Base-by-base conservation (phyloP, 495 filamentous ascomycete genomes). In the Pyrenula massariospora region DNA sequence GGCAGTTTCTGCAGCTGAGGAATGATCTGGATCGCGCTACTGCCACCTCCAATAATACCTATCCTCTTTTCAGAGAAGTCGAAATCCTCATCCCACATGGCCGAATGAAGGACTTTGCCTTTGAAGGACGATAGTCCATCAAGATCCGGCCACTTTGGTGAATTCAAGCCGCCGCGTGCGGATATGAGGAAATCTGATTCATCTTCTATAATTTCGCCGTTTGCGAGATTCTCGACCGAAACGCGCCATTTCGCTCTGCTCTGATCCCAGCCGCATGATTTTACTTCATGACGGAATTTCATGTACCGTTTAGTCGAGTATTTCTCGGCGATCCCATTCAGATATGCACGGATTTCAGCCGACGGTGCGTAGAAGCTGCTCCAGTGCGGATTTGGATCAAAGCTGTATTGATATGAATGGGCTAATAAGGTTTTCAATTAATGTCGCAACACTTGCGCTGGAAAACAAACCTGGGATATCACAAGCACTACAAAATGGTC, bases 281-380 rank as follows among this genome's bases (percentile, higher is more conserved):
- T 57, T 1, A 78, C 71, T 36, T 67, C 53, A 53, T 73, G 69
- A 19, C 65, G 67, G 15, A 76, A 54, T 51, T 71, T 69, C 54
- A 77, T 68, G 55, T 71, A 67, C 53, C 71, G 62, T 36, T 63
- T 57, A 22, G 73, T 65, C 2, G 66, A 69, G 58, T 78, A 76
- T 31, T 77, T 78, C 2, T 65, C 54, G 0, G 58, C 68, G 19
- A 80, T 71, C 0, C 53, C 58, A 48, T 72, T 68, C 59, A 84
- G 78, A 58, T 87, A 87, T 19, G 65, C 60, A 54, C 73, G 71
- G 36, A 87, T 87, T 60, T 87, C 82, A 0, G 66, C 64, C 1
- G 81, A 73, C 1, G 66, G 62, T 8, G 81, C 70, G 65, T 81
- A 85, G 65, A 82, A 81, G 36, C 75, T 73, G 2, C 76, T 72